Evolutionary conservation across 495 filamentous ascomycete species (phyloP).

Genomic region (Acidomyces sp.): DNA sequence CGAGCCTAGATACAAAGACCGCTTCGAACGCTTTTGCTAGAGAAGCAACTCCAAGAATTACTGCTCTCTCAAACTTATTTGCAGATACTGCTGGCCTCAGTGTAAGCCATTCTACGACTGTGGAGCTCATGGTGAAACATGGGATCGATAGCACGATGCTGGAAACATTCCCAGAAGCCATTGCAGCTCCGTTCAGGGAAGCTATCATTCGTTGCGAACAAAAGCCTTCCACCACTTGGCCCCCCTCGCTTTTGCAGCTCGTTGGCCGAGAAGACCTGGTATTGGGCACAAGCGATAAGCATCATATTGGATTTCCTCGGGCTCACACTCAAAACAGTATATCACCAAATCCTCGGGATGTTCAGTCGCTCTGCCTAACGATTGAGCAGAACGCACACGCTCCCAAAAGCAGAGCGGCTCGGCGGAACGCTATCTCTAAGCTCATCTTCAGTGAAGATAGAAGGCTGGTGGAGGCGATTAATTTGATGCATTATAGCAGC

Average conservation of each 20-base stretch:
- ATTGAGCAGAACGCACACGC: conserved; percentile 28
- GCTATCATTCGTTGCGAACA: conserved; percentile 71
- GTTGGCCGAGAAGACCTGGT: conserved; percentile 69
- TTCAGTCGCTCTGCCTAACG: conserved; percentile 56
- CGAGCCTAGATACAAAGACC: background rate
- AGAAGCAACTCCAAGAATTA: conserved; percentile 5
- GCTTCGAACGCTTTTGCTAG: background rate
- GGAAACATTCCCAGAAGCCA: conserved; percentile 72
- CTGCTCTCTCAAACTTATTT: conserved; percentile 6
- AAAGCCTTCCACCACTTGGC: conserved; percentile 67
- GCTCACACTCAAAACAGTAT: conserved; percentile 11
- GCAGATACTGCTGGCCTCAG: conserved; percentile 5
- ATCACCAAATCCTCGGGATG: conserved; percentile 45
- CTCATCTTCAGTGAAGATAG: conserved; percentile 84
- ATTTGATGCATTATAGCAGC: conserved; percentile 52
- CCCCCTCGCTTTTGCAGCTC: conserved; percentile 51
- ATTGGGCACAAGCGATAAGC: conserved; percentile 27
- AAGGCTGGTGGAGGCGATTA: conserved; percentile 67
- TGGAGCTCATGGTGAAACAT: conserved; percentile 39
- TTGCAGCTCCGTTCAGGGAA: conserved; percentile 67
- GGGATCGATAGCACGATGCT: conserved; percentile 45
- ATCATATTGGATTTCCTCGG: conserved; percentile 29
- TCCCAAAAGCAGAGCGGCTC: conserved; percentile 11
- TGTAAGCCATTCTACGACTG: background rate
- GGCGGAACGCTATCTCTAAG: conserved; percentile 53